Evolutionary conservation across 2,329 filamentous ascomycete species (phyloP).

Genomic region (Penicillium digitatum): DNA sequence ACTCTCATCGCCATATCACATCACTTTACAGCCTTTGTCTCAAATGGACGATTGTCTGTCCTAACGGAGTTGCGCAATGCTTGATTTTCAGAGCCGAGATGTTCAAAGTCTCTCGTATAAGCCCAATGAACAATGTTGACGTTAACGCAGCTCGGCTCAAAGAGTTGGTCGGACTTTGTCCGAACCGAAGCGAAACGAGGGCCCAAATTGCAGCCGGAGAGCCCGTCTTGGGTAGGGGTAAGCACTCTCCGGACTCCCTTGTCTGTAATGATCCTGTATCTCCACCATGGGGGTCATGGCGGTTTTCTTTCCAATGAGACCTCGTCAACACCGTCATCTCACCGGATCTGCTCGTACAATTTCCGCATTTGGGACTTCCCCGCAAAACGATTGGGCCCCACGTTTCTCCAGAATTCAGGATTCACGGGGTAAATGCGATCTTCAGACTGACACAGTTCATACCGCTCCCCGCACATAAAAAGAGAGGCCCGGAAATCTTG

Average conservation of each 20-base stretch:
- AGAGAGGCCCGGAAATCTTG: background rate
- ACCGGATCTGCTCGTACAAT: background rate
- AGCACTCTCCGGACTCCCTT: background rate
- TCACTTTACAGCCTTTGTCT: background rate
- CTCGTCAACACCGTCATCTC: background rate
- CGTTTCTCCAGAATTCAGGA: conserved; percentile 1
- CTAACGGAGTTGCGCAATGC: background rate
- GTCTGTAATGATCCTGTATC: background rate
- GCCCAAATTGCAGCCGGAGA: background rate
- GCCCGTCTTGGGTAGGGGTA: background rate
- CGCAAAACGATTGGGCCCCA: conserved; percentile 8
- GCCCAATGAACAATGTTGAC: background rate
- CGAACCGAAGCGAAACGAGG: background rate
- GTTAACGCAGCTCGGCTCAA: background rate
- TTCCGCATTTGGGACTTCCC: conserved; percentile 2
- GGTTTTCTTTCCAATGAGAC: background rate
- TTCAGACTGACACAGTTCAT: background rate
- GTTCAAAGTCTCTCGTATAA: background rate
- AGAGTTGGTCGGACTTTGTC: conserved; percentile 6
- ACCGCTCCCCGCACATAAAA: conserved; percentile 3
- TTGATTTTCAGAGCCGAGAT: background rate
- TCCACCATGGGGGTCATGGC: conserved; percentile 1
- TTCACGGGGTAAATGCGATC: conserved; percentile 10
- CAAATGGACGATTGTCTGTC: background rate
- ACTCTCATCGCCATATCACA: background rate